A percentile compares a stretch with the other conserved stretches of the same genome.
Conservation (phyloP, 805 yeast genomes). For the Zygotorulaspora sp. region DNA sequence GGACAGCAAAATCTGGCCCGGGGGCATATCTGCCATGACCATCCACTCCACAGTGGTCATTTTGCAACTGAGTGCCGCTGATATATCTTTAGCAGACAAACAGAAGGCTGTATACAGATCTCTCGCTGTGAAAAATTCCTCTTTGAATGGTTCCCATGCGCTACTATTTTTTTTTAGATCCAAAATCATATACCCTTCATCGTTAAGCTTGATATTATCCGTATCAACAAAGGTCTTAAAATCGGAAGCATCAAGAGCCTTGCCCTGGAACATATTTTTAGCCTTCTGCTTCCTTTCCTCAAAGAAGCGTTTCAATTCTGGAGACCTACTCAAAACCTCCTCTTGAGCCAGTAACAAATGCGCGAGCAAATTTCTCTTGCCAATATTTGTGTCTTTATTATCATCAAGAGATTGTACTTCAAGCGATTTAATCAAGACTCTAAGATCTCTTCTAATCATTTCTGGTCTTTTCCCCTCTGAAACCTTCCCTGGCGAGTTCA, state of each 20-base stretch:
- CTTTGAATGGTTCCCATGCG: constrained; percentile 69
- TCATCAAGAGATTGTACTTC: constrained; percentile 41
- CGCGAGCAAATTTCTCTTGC: constrained; percentile 55
- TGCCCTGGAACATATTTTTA: constrained; percentile 16
- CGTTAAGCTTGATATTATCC: constrained; percentile 27
- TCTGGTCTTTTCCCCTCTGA: constrained; percentile 44
- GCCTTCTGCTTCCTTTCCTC: constrained; percentile 31
- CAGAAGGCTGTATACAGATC: constrained; percentile 72
- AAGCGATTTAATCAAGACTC: constrained; percentile 58
- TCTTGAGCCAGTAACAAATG: constrained; percentile 64
- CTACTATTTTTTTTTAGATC: constrained; percentile 40
- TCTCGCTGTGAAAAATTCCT: constrained; percentile 72
- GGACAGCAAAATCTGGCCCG: constrained; percentile 58
- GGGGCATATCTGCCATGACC: constrained; percentile 65
- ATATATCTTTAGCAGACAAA: constrained; percentile 61
- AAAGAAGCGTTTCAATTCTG: constrained; percentile 35
- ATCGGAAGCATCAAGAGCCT: constrained; percentile 15
- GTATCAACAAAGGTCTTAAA: constrained; percentile 30
- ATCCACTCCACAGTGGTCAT: constrained; percentile 64
- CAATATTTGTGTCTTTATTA: constrained; percentile 45
- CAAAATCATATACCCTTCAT: constrained; percentile 32
- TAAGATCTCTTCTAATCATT: constrained; percentile 61
- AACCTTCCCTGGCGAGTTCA: constrained; percentile 40
- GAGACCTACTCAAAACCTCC: constrained; percentile 47
- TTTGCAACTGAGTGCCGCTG: constrained; percentile 56